Evolutionary conservation across 75 land plant species (phyloP).

Genomic region (Ceratopteris richardii): DNA sequence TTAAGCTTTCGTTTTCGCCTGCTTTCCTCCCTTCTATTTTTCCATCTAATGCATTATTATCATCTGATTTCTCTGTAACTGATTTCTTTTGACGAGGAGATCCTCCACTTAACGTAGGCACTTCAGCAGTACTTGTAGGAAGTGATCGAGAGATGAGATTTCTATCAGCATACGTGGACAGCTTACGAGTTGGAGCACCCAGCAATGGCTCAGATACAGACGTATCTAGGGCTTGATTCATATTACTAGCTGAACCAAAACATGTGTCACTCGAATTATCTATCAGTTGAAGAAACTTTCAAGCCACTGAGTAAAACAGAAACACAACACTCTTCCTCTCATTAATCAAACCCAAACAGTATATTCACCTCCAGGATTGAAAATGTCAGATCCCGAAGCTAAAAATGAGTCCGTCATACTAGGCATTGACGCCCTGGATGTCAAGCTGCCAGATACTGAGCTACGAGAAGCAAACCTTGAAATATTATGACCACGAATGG

Average conservation of each 20-base stretch:
- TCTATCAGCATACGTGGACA: constrained; percentile 58
- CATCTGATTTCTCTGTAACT: constrained; percentile 59
- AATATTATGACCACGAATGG: constrained; percentile 25
- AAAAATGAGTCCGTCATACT: constrained; percentile 28
- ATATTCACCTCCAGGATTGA: constrained; percentile 5
- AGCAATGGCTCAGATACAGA: constrained; percentile 1
- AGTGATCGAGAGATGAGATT: constrained; percentile 38
- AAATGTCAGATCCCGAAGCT: neutral
- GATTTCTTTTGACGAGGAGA: constrained; percentile 74
- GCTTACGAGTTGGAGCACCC: constrained; percentile 26
- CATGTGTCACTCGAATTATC: neutral
- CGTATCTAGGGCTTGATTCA: neutral
- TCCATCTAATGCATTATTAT: constrained; percentile 29
- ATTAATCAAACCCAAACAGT: neutral
- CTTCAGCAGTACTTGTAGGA: constrained; percentile 23
- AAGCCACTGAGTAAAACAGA: too few species aligned
- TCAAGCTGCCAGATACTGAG: constrained; percentile 13
- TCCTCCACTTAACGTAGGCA: constrained; percentile 13
- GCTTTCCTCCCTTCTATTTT: constrained; percentile 25
- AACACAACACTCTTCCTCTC: neutral
- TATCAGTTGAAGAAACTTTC: neutral
- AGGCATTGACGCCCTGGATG: constrained; percentile 23
- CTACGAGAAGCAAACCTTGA: constrained; percentile 47
- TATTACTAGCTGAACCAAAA: neutral
- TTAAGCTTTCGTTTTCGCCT: constrained; percentile 13